phyloP scores from a whole-genome alignment of 805 yeast genomes.

The Cyberlindnera mississippiensis region DNA sequence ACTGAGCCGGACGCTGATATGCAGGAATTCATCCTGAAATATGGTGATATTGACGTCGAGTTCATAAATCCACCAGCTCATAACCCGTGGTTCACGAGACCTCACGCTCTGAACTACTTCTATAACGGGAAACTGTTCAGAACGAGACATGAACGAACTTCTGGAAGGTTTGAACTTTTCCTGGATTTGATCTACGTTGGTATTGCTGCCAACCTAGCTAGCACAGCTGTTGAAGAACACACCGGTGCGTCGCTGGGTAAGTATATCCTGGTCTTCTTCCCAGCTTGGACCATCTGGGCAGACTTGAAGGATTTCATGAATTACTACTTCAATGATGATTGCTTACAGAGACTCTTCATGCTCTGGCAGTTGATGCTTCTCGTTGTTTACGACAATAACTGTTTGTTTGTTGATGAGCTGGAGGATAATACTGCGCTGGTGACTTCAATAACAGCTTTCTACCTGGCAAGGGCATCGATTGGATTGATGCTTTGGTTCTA shows the following conservation, averaged over 20 bases:
- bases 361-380: slow-evolving; percentile 50
- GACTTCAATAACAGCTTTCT: slow-evolving; percentile 36
- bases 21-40: slow-evolving; percentile 40
- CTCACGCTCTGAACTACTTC: slow-evolving; percentile 60
- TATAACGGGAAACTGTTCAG: slow-evolving; percentile 52
- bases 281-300: slow-evolving; percentile 64
- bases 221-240: slow-evolving; percentile 47
- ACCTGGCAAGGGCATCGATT: slow-evolving; percentile 35
- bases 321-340: slow-evolving; percentile 58
- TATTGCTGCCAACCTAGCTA: slow-evolving; percentile 55
- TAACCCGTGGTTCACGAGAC: slow-evolving; percentile 39
- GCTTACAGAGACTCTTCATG: slow-evolving; percentile 48
- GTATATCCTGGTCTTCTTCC: slow-evolving; percentile 49
- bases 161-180: slow-evolving; percentile 53
- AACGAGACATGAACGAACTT: slow-evolving; percentile 50
- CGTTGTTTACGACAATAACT: slow-evolving; percentile 49
- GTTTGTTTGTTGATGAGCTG: slow-evolving; percentile 35
- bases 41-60: slow-evolving; percentile 45
- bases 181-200: slow-evolving; percentile 63
- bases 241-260: slow-evolving; percentile 42
- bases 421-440: slow-evolving; percentile 35
- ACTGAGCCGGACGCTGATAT: slow-evolving; percentile 10
- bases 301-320: slow-evolving; percentile 62
- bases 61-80: slow-evolving; percentile 40
- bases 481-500: slow-evolving; percentile 25